Conservation (phyloP, 2,329 filamentous ascomycete genomes). For the Botrytis tulipae region DNA sequence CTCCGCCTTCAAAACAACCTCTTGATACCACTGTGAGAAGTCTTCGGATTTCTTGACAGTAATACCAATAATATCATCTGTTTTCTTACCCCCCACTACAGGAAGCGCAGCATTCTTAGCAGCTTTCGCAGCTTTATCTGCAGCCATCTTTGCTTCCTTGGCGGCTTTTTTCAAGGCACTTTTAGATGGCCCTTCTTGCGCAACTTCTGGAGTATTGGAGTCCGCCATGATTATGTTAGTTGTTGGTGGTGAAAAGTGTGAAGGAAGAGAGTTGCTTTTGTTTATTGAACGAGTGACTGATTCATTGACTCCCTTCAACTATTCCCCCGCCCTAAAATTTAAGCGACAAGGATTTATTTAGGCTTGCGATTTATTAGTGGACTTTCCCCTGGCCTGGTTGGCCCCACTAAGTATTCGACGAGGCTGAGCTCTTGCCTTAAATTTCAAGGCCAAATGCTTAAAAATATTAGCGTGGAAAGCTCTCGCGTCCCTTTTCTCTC, state of each 20-base stretch:
- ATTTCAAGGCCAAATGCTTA: slow-evolving; percentile 20
- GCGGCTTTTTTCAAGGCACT: slow-evolving; percentile 65
- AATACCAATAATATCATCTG: slow-evolving; percentile 77
- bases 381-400: not conserved
- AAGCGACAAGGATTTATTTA: slow-evolving; percentile 15
- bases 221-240: slow-evolving; percentile 28
- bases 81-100: slow-evolving; percentile 58
- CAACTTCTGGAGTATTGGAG: slow-evolving; percentile 23
- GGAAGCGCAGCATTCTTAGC: slow-evolving; percentile 54
- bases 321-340: slow-evolving; percentile 18
- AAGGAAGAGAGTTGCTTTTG: not conserved
- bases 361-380: slow-evolving; percentile 7
- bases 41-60: slow-evolving; percentile 82
- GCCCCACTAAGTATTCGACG: not conserved
- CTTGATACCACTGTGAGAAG: slow-evolving; percentile 95
- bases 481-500: slow-evolving; percentile 23
- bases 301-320: not conserved
- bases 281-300: slow-evolving; percentile 4
- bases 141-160: slow-evolving; percentile 60
- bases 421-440: slow-evolving; percentile 18
- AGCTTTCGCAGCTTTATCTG: slow-evolving; percentile 61
- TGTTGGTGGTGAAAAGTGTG: not conserved
- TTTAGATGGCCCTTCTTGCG: slow-evolving; percentile 50
- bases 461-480: slow-evolving; percentile 23
- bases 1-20: slow-evolving; percentile 93